Percentiles rank a stretch among this genome's conserved stretches.
Conservation (phyloP, 352 stramenopile genomes). For the Peronospora tabacina region DNA sequence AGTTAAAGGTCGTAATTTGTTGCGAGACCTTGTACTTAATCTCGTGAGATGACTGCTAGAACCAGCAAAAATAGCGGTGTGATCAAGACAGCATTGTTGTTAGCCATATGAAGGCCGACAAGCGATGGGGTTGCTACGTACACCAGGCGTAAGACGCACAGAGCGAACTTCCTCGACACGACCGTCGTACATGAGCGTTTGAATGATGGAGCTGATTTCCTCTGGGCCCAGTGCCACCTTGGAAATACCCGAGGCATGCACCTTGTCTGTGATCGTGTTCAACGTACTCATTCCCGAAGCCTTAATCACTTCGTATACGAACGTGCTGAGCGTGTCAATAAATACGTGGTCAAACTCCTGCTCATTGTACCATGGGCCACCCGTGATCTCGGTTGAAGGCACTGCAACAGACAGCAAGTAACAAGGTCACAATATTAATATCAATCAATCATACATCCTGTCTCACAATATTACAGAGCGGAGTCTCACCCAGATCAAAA, state of each 20-base stretch:
- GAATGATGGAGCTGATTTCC: slow-evolving; percentile 88
- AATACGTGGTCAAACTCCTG: slow-evolving; percentile 99
- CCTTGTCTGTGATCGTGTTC: slow-evolving; percentile 85
- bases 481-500: slow-evolving; percentile 78
- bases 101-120: background rate
- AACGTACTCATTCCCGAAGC: slow-evolving; percentile 80
- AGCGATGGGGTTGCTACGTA: slow-evolving; percentile 25
- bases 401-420: slow-evolving; percentile 36
- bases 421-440: background rate
- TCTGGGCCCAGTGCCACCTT: slow-evolving; percentile 87
- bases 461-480: background rate
- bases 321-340: slow-evolving; percentile 93
- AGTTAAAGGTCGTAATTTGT: slow-evolving; percentile 83
- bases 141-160: slow-evolving; percentile 63
- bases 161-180: slow-evolving; percentile 86
- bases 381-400: slow-evolving; percentile 97
- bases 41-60: slow-evolving; percentile 52
- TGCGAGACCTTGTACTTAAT: slow-evolving; percentile 85
- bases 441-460: background rate
- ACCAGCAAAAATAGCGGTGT: background rate
- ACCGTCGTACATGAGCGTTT: slow-evolving; percentile 90
- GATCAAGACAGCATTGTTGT: slow-evolving; percentile 3
- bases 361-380: slow-evolving; percentile 99
- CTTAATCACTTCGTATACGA: slow-evolving; percentile 90
- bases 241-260: slow-evolving; percentile 84